Base-by-base conservation (phyloP, 805 yeast genomes). In the Starmerella sp. region DNA sequence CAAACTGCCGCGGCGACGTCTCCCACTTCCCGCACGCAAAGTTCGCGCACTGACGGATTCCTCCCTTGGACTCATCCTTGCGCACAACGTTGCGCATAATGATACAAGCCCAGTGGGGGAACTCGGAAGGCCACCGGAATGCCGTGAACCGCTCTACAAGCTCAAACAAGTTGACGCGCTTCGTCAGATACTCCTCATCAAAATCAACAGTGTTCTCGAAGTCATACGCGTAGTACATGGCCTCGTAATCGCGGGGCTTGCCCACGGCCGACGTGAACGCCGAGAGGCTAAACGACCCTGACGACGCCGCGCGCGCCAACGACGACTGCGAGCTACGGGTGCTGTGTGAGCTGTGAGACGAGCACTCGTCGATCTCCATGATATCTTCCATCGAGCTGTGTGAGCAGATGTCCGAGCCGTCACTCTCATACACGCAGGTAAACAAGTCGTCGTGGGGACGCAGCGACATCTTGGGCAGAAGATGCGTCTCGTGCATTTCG, bases 21-120 rank as follows among this genome's bases (percentile, higher is more conserved):
- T 91, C 98, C 97, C 97, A 91, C 66, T 78, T 82, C 10, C 97
- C 97, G 71, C 98, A 91, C 31, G 81, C 84, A 62, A 89, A 85
- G 67, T 83, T 84, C 0, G 97, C 96, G 69, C 98, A 91, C 70
- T 93, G 97, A 52, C 97, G 77, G 34, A 91, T 84, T 1, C 97
- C 96, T 15, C 91, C 91, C 42, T 54, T 51, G 44, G 39, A 35
- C 65, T 90, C 97, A 67, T 91, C 93, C 64, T 90, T 82, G 55
- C 97, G 78, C 67, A 96, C 91, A 0, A 96, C 89, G 68, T 93
- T 93, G 54, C 97, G 76, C 90, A 93, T 93, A 41, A 90, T 88
- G n/a, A 91, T 95, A 4, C 96, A 93, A 2, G 97, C 87, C 98
- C 98, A 91, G 69, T 90, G 89, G 62, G 85, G 83, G 75, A 89